Conservation (phyloP, 257 asterid species). For the Fraxinus cuspidata region DNA sequence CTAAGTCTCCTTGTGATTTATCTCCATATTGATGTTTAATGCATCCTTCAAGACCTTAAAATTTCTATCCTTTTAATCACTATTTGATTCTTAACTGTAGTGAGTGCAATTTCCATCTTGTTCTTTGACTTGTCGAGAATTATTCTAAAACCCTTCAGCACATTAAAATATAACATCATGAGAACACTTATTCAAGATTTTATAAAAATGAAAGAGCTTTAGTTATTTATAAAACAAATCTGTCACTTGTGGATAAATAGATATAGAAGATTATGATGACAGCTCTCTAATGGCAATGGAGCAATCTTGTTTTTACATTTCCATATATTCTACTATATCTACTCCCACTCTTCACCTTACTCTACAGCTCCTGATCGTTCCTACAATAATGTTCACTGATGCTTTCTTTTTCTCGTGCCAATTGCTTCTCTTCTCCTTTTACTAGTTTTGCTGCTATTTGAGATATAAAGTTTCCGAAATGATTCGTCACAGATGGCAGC, state of each 20-base stretch:
- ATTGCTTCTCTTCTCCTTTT: neutral
- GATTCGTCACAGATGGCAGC: neutral
- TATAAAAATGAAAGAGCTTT: conserved; percentile 1
- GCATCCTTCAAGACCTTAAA: neutral
- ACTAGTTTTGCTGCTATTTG: neutral
- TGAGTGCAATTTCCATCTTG: neutral
- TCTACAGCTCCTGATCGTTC: neutral
- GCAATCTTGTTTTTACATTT: neutral
- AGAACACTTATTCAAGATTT: neutral
- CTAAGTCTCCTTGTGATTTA: neutral
- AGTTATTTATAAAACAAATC: neutral
- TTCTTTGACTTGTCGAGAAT: neutral
- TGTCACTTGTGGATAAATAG: neutral
- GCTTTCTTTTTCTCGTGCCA: neutral
- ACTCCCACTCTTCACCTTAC: neutral
- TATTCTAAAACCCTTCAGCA: neutral
- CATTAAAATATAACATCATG: neutral
- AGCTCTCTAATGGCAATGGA: neutral
- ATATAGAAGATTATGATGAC: neutral
- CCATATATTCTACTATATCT: neutral
- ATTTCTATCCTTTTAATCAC: neutral
- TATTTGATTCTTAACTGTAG: neutral
- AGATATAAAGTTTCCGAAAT: neutral
- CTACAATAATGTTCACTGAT: neutral
- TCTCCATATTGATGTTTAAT: neutral